These are phyloP conservation scores for Agarophyton chilense DNA, from an alignment of 23 red algal genomes.

Conservation along the genomic window DNA sequence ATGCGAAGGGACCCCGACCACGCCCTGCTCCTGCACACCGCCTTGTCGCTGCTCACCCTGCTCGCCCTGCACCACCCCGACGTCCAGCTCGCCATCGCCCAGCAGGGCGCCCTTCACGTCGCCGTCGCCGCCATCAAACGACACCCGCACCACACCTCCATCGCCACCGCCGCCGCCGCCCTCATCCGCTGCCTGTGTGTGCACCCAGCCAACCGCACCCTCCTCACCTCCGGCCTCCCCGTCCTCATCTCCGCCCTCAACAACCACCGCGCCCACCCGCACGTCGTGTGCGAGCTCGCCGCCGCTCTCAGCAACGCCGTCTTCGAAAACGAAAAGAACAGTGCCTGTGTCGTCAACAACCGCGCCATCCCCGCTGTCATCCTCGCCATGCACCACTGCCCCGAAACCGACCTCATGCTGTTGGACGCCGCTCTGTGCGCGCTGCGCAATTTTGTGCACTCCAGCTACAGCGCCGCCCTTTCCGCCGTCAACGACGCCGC, in stretches of 20 bases:
- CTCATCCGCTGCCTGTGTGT: conserved; percentile 56
- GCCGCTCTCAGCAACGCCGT: conserved; percentile 60
- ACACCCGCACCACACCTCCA: conserved; percentile 17
- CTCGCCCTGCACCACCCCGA: conserved; percentile 10
- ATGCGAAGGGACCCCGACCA: conserved; percentile 51
- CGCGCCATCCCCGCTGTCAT: conserved; percentile 33
- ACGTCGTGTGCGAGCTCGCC: conserved; percentile 28
- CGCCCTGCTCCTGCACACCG: conserved; percentile 21
- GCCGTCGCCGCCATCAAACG: conserved; percentile 54
- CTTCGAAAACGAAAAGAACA: conserved; percentile 49
- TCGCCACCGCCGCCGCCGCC: conserved; percentile 24
- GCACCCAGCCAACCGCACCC: conserved; percentile 22
- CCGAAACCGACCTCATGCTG: conserved; percentile 22
- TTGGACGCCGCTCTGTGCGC: conserved; percentile 36
- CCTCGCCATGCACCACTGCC: conserved; percentile 17
- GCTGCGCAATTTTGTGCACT: conserved; percentile 51
- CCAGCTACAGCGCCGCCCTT: conserved; percentile 29
- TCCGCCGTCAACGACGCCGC: conserved; percentile 41
- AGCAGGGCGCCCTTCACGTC: conserved; percentile 39
- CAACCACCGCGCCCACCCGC: background rate
- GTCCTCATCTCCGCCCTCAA: conserved; percentile 23
- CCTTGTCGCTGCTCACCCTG: conserved; percentile 31
- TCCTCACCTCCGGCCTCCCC: conserved; percentile 35
- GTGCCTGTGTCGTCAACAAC: conserved; percentile 43
- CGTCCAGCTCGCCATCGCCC: conserved; percentile 39